Evolutionary conservation across 2,329 filamentous ascomycete genomes (phyloP).

Genomic region (Golovinomyces cichoracearum): DNA sequence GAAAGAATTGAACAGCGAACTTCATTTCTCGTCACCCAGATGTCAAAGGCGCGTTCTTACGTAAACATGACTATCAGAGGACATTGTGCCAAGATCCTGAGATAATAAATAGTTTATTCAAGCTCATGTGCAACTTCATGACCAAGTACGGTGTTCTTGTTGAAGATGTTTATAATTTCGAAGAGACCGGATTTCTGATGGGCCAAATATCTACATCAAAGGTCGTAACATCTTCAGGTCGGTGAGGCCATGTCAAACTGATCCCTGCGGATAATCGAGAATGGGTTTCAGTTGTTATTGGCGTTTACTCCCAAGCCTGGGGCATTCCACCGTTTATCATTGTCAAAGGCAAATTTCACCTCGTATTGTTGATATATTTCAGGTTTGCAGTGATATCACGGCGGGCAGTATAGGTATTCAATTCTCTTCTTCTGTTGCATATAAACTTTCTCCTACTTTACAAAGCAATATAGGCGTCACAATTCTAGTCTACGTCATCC

Average conservation of each 20-base stretch:
- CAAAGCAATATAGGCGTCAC: too few relatives aligned
- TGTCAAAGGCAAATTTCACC: constrained; percentile 8
- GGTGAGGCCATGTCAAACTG: constrained; percentile 4
- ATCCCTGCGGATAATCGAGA: constrained; percentile 9
- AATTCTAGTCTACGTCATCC: too few relatives aligned
- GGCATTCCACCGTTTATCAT: constrained; percentile 10
- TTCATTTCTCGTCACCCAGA: constrained; percentile 4
- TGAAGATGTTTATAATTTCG: neutral
- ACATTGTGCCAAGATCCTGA: constrained; percentile 7
- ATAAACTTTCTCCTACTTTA: too few relatives aligned
- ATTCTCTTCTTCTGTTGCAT: too few relatives aligned
- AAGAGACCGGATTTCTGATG: constrained; percentile 4
- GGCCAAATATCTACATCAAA: constrained; percentile 6
- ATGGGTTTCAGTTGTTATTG: constrained; percentile 10
- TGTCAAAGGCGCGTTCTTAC: constrained; percentile 5
- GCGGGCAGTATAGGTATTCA: too few relatives aligned
- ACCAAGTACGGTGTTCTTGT: constrained; percentile 6
- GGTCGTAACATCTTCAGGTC: constrained; percentile 7
- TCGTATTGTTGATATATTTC: constrained; percentile 11
- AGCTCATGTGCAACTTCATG: constrained; percentile 5
- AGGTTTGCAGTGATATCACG: constrained; percentile 4
- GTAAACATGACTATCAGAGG: constrained; percentile 6
- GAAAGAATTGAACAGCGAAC: constrained; percentile 3
- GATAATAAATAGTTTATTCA: constrained; percentile 5
- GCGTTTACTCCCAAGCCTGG: constrained; percentile 8